A percentile compares a stretch with the other conserved stretches of the same genome.
Conservation (phyloP, 129 eudicot genomes). For the Kitagawia praeruptora region DNA sequence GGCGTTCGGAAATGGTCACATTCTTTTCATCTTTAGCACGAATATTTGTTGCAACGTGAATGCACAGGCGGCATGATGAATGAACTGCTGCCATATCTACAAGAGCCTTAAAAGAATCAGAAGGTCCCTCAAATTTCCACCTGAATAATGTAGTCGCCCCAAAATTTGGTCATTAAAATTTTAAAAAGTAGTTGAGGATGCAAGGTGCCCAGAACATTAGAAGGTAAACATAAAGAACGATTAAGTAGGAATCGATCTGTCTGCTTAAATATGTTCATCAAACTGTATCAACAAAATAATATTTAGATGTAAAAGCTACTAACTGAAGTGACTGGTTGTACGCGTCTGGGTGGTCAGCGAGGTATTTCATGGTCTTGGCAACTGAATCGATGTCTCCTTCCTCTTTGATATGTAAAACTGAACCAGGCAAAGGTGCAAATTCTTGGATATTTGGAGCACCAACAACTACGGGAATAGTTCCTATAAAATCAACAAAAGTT, state of each 20-base stretch:
- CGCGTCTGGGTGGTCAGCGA: constrained; percentile 18
- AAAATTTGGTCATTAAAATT: background rate
- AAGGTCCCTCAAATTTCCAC: constrained; percentile 94
- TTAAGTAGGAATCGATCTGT: background rate
- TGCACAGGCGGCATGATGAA: constrained; percentile 92
- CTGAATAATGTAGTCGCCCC: constrained; percentile 20
- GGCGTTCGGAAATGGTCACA: constrained; percentile 41
- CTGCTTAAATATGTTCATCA: background rate
- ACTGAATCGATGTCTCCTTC: constrained; percentile 27
- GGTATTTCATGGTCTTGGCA: constrained; percentile 52
- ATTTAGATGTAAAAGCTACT: background rate
- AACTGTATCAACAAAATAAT: background rate
- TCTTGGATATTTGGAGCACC: constrained; percentile 72
- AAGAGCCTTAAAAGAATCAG: constrained; percentile 92
- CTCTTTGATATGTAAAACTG: constrained; percentile 48
- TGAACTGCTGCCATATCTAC: constrained; percentile 98
- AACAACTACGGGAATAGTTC: constrained; percentile 59
- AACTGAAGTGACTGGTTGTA: constrained; percentile 13
- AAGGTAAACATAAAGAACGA: background rate
- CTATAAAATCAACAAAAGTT: constrained; percentile 18
- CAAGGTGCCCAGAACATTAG: background rate
- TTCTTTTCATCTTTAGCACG: constrained; percentile 63
- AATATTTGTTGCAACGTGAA: constrained; percentile 66
- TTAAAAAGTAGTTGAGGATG: background rate
- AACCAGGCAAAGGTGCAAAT: constrained; percentile 46